These are phyloP conservation scores for Hortaea werneckii DNA, from an alignment of 2,329 filamentous ascomycete genomes.

Conservation along the genomic window DNA sequence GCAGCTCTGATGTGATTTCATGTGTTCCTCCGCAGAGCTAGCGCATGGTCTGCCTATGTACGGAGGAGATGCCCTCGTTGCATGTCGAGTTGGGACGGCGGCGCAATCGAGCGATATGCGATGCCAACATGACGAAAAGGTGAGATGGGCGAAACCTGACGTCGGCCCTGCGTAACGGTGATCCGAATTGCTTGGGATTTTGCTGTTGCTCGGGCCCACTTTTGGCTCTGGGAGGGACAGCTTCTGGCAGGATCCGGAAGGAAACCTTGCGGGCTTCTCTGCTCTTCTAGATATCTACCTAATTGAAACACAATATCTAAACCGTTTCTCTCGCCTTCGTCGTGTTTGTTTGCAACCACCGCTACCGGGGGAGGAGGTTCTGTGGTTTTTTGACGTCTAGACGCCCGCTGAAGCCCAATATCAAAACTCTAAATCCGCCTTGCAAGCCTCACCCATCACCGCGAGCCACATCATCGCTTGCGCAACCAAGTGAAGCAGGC, in stretches of 20 bases:
- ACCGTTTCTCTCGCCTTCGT: too few species aligned
- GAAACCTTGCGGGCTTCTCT: too few species aligned
- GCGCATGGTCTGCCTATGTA: too few species aligned
- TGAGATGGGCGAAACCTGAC: background rate
- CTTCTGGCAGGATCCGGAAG: too few species aligned
- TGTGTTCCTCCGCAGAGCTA: too few species aligned
- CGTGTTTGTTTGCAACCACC: background rate
- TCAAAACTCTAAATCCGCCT: background rate
- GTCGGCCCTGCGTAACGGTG: background rate
- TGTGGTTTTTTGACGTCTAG: too few species aligned
- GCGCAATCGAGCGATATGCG: background rate
- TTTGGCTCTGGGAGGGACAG: background rate
- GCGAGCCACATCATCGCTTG: background rate
- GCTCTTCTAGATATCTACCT: too few species aligned
- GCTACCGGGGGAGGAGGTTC: background rate
- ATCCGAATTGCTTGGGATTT: background rate
- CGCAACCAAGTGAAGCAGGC: background rate
- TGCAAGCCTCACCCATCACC: background rate
- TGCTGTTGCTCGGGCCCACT: constrained; percentile 1
- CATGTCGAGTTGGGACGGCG: too few species aligned
- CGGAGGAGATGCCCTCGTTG: too few species aligned
- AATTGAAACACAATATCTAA: too few species aligned
- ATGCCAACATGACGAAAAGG: background rate
- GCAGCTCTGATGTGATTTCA: too few species aligned
- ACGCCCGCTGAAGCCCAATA: background rate